Evolutionary conservation across 2,329 filamentous ascomycete species (phyloP).

Genomic region (Xylariales sp.): DNA sequence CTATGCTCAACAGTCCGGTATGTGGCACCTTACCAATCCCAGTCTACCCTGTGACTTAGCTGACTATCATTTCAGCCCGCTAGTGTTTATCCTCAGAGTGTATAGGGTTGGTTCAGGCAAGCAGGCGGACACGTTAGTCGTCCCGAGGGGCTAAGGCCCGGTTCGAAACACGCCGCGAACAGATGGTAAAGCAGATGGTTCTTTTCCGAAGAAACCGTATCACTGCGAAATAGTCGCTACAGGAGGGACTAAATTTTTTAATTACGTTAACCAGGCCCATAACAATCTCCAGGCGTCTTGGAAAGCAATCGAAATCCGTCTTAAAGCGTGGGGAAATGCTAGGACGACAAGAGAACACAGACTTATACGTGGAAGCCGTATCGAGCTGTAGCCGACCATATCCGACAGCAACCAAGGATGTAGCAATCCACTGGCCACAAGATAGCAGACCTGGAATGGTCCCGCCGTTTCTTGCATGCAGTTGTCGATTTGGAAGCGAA

Average conservation of each 20-base stretch:
- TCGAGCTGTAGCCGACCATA: constrained; percentile 2
- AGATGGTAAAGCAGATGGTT: too few relatives aligned
- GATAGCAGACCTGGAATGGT: constrained; percentile 8
- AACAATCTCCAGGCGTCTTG: too few relatives aligned
- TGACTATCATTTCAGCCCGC: constrained; percentile 44
- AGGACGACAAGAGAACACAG: constrained; percentile 3
- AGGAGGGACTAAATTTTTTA: too few relatives aligned
- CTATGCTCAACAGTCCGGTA: constrained; percentile 94
- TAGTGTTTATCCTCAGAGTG: constrained; percentile 52
- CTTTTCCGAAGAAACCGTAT: too few relatives aligned
- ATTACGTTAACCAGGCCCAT: too few relatives aligned
- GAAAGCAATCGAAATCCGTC: too few relatives aligned
- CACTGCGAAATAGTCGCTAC: too few relatives aligned
- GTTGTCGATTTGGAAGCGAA: not conserved
- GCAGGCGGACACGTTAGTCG: too few relatives aligned
- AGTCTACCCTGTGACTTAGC: too few relatives aligned
- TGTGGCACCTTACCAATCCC: constrained; percentile 42
- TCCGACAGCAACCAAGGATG: constrained; percentile 4
- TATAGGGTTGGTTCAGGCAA: constrained; percentile 31
- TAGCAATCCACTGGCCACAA: constrained; percentile 6
- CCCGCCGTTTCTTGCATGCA: constrained; percentile 3
- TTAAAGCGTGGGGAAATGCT: not conserved
- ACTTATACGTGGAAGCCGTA: constrained; percentile 6
- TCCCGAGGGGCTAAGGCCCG: too few relatives aligned
- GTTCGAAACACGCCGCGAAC: too few relatives aligned